These are phyloP conservation scores for Omphalotus olearius DNA, from an alignment of 1,284 basidiomycete species.

Conservation along the genomic window DNA sequence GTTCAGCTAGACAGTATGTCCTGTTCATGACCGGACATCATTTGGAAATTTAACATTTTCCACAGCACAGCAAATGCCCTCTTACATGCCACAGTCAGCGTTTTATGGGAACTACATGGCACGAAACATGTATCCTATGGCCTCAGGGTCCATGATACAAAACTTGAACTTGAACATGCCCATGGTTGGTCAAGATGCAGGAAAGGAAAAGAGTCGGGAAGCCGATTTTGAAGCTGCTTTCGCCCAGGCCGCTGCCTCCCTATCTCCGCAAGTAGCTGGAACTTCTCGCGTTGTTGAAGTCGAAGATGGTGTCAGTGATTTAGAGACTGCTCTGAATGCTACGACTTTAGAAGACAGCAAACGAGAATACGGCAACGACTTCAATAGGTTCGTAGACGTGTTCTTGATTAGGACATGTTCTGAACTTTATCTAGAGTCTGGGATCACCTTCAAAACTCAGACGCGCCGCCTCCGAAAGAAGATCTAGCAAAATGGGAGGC, in stretches of 20 bases:
- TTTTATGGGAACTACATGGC: constrained; percentile 10
- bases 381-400: constrained; percentile 38
- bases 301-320: constrained; percentile 33
- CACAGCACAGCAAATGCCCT: constrained; percentile 8
- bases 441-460: constrained; percentile 55
- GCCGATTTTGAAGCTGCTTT: constrained; percentile 79
- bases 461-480: constrained; percentile 51
- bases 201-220: constrained; percentile 71
- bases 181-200: constrained; percentile 38
- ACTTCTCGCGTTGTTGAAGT: constrained; percentile 55
- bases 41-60: neutral
- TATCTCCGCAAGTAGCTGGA: constrained; percentile 37
- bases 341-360: constrained; percentile 27
- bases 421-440: constrained; percentile 40
- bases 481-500: constrained; percentile 86
- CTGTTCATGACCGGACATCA: neutral
- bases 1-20: constrained; percentile 12
- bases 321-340: constrained; percentile 38
- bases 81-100: constrained; percentile 10
- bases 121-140: constrained; percentile 5
- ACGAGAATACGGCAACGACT: constrained; percentile 28
- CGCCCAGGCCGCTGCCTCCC: constrained; percentile 50
- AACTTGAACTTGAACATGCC: constrained; percentile 3
- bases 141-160: constrained; percentile 6
- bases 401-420: neutral